Evolutionary conservation across 305 asterid species (phyloP), one percentile per base, ranked within the genome.

Genomic region (Fraxinus paxiana): DNA sequence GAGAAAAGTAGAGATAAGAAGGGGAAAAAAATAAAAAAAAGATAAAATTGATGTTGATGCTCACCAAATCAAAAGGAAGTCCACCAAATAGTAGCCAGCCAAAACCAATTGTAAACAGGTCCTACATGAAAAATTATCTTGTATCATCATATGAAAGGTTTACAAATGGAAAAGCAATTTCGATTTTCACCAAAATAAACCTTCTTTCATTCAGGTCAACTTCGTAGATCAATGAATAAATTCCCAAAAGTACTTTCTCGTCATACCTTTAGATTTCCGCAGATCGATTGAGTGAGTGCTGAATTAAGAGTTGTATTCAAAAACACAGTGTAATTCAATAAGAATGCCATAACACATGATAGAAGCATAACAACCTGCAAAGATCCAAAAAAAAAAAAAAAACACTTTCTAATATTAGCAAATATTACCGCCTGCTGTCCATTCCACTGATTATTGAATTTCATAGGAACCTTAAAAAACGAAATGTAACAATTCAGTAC

Each of bases 321-420:
- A 74, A 79, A 83, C 43, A 83, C 80, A 0, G 28, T 6, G 46
- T 79, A 79, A 72, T 79, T 83, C 63, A 79, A 48, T 13, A 83
- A 75, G 81, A 83, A 83, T 61, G 83, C 83, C 83, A 83, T 77
- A 74, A 35, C 65, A 75, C 86, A 83, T n/a, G 86, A 83, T 12
- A 83, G 63, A 79, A 83, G 30, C 54, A 83, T 75, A 73, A 83
- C 77, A 33, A 76, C 83, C 86, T 83, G 83, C 83, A 75, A 75
- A 28, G 2, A 26, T 9, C 9, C 6, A 22, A 79, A 31, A 41
- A 43, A 83, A 0, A 30, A 30, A 30, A 3, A 30, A 3, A 77
- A 76, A 24, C 79, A 83, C 24, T 74, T 75, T 20, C 13, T 73
- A 2, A 80, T 69, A 9, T 41, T 77, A 2, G 31, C 54, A 43